phyloP scores from a whole-genome alignment of 768 basidiomycete genomes.

The Tubosaeta brunneosetosa region DNA sequence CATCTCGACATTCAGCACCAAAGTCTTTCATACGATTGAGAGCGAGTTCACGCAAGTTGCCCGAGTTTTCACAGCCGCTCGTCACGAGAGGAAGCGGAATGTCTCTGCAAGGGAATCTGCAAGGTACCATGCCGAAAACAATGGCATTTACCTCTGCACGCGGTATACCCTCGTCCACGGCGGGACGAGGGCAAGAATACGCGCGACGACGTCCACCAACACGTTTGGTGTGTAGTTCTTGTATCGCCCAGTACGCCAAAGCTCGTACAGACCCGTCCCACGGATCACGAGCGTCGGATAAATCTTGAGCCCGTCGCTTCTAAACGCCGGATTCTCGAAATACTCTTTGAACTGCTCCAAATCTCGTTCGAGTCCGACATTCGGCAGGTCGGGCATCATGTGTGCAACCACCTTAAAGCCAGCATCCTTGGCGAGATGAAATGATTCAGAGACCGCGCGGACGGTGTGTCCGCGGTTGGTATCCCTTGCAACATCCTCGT shows the following conservation, averaged over 20 bases:
- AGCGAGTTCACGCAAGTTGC: constrained; percentile 93
- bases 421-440: constrained; percentile 97
- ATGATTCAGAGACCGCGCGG: constrained; percentile 92
- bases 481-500: constrained; percentile 98
- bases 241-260: constrained; percentile 95
- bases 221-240: constrained; percentile 99
- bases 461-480: constrained; percentile 99
- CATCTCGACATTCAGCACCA: constrained; percentile 95
- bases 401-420: constrained; percentile 99
- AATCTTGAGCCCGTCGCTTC: constrained; percentile 96
- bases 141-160: constrained; percentile 71
- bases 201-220: constrained; percentile 92
- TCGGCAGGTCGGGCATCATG: constrained; percentile 99
- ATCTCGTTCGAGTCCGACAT: constrained; percentile 95
- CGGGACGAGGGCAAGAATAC: constrained; percentile 93
- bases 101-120: constrained; percentile 51
- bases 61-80: constrained; percentile 96
- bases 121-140: background rate
- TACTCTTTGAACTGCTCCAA: constrained; percentile 99
- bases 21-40: constrained; percentile 99
- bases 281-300: constrained; percentile 98
- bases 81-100: constrained; percentile 95
- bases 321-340: constrained; percentile 96
- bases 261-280: constrained; percentile 92
- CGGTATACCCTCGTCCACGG: constrained; percentile 99